phyloP scores from a whole-genome alignment of 1,284 basidiomycete genomes.

The Naganishia sp. region DNA sequence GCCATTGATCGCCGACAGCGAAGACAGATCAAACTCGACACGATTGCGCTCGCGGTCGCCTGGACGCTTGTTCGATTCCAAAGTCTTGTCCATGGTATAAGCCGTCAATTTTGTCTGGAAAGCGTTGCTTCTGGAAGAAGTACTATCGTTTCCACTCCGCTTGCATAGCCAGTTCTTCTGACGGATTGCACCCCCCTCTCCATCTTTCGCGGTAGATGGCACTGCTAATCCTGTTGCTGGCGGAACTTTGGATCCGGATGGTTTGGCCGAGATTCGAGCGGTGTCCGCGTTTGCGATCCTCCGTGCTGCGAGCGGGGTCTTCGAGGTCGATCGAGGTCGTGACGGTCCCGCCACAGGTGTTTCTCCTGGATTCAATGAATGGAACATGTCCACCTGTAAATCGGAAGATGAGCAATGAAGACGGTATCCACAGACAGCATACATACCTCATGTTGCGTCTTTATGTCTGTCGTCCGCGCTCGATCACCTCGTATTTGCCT shows the following conservation, averaged over 20 bases:
- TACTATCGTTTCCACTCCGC: background rate
- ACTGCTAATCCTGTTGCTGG: no score
- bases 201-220: background rate
- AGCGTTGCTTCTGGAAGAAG: background rate
- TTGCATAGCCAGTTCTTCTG: slow-evolving; percentile 11
- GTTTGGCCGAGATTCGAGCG: background rate
- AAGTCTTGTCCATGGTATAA: slow-evolving; percentile 1
- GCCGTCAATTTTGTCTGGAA: slow-evolving; percentile 23
- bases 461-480: background rate
- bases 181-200: background rate
- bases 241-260: background rate
- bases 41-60: background rate
- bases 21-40: background rate
- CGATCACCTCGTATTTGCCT: background rate
- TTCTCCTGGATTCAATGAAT: slow-evolving; percentile 2
- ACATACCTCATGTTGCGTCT: no score
- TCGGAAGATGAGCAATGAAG: no score
- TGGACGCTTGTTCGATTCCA: background rate
- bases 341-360: slow-evolving; percentile 15
- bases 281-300: background rate
- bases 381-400: background rate
- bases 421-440: no score
- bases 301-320: background rate
- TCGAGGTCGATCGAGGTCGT: background rate
- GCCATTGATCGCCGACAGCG: background rate